Conservation (phyloP, 805 yeast species). For the Clavispora phyllophila region DNA sequence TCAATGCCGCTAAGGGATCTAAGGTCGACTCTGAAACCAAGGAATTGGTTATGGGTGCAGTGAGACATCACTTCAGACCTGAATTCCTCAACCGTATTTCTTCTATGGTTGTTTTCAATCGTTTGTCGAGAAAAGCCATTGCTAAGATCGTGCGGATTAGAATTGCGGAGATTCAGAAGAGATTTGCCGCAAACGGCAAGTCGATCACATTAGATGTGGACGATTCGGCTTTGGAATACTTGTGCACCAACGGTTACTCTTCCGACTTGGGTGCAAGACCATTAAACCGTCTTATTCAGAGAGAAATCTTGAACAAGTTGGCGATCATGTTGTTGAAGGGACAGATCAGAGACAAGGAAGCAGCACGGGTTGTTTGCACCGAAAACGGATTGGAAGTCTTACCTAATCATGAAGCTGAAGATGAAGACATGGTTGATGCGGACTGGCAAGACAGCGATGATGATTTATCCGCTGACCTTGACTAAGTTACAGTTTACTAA, state of each 20-base stretch:
- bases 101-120: slow-evolving; percentile 87
- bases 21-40: slow-evolving; percentile 65
- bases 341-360: slow-evolving; percentile 83
- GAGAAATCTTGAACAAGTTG: slow-evolving; percentile 77
- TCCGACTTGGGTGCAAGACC: slow-evolving; percentile 97
- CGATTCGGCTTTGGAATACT: slow-evolving; percentile 71
- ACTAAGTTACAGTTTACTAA: no score
- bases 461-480: slow-evolving; percentile 29
- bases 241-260: slow-evolving; percentile 84
- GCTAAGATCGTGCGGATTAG: slow-evolving; percentile 87
- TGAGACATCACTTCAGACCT: slow-evolving; percentile 89
- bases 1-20: slow-evolving; percentile 60
- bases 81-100: slow-evolving; percentile 96
- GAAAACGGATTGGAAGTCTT: slow-evolving; percentile 69
- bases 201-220: slow-evolving; percentile 67
- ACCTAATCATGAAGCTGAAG: slow-evolving; percentile 75
- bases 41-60: slow-evolving; percentile 77
- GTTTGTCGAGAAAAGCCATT: slow-evolving; percentile 86
- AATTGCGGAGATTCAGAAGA: slow-evolving; percentile 73
- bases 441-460: slow-evolving; percentile 56
- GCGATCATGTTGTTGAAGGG: slow-evolving; percentile 87
- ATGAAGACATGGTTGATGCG: slow-evolving; percentile 47
- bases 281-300: slow-evolving; percentile 85
- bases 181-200: slow-evolving; percentile 84
- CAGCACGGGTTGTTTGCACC: slow-evolving; percentile 57